Evolutionary conservation across 2,329 filamentous ascomycete species (phyloP).

Genomic region (Cyphellophora attinorum): DNA sequence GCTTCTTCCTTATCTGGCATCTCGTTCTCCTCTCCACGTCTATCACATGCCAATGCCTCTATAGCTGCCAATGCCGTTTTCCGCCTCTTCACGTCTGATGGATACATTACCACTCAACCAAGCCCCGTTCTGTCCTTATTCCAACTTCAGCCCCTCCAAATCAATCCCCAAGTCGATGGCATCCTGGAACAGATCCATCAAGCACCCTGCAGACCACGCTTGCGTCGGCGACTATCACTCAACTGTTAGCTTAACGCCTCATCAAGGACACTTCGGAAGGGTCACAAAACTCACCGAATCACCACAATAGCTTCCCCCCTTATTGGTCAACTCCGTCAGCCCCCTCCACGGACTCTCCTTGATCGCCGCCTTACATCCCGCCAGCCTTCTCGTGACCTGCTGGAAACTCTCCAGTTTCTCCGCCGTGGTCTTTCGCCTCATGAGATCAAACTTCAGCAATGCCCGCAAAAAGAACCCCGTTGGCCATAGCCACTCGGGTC

Average conservation of each 20-base stretch:
- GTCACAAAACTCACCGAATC: conserved; percentile 65
- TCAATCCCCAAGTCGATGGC: conserved; percentile 37
- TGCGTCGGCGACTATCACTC: conserved; percentile 73
- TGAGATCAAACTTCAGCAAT: conserved; percentile 79
- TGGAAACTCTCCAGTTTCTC: conserved; percentile 83
- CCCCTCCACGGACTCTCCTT: conserved; percentile 76
- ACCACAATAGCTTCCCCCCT: conserved; percentile 68
- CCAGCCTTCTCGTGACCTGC: conserved; percentile 76
- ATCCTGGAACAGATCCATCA: conserved; percentile 95
- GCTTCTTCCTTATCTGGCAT: no score
- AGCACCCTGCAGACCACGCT: conserved; percentile 88
- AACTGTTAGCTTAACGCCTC: conserved; percentile 3
- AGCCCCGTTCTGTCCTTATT: no score
- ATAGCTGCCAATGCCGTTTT: no score
- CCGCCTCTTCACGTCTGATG: no score
- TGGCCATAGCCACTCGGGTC: conserved; percentile 97
- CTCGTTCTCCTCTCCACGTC: no score
- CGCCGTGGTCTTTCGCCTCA: conserved; percentile 55
- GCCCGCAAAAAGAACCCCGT: conserved; percentile 92
- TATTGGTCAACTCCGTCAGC: conserved; percentile 85
- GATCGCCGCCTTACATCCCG: conserved; percentile 78
- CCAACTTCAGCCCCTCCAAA: background rate
- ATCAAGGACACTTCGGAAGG: background rate
- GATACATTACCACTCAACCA: no score
- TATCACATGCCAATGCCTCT: no score